These are phyloP conservation scores for Rhodotorula graminis DNA, from an alignment of 768 basidiomycete genomes.

Conservation along the genomic window DNA sequence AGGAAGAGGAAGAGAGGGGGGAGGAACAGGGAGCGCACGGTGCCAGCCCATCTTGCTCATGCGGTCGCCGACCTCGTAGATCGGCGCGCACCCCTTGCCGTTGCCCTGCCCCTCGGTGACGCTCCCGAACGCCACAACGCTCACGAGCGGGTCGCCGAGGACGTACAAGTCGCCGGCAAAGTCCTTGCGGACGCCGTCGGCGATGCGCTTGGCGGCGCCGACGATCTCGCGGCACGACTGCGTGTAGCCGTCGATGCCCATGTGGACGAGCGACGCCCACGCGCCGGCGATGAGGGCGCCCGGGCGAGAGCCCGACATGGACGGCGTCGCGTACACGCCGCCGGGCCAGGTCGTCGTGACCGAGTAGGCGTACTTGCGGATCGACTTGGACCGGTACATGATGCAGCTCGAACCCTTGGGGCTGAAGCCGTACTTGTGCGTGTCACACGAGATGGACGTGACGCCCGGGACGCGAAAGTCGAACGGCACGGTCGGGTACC, in stretches of 20 bases:
- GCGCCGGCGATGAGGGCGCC: conserved; percentile 89
- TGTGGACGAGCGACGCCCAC: conserved; percentile 93
- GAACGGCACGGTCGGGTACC: conserved; percentile 54
- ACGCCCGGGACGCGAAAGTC: conserved; percentile 89
- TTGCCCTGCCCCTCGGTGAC: conserved; percentile 47
- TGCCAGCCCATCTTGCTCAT: conserved; percentile 88
- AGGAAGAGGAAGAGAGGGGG: neutral
- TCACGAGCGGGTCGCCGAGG: conserved; percentile 81
- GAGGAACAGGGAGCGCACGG: conserved; percentile 31
- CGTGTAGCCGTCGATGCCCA: conserved; percentile 83
- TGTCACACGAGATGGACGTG: conserved; percentile 85
- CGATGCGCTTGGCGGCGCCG: conserved; percentile 64
- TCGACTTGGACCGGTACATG: conserved; percentile 68
- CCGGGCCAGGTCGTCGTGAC: conserved; percentile 52
- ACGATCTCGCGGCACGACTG: conserved; percentile 80
- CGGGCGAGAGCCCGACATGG: conserved; percentile 49
- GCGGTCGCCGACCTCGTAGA: conserved; percentile 78
- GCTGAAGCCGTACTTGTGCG: conserved; percentile 64
- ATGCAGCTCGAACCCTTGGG: conserved; percentile 56
- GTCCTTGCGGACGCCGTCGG: conserved; percentile 59
- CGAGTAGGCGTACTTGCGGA: conserved; percentile 39
- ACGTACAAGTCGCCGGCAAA: conserved; percentile 75
- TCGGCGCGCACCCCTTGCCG: conserved; percentile 53
- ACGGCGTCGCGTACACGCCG: conserved; percentile 58
- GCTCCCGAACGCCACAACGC: conserved; percentile 82